Conservation (phyloP, 768 basidiomycete genomes). For the Rhizopogon salebrosus region DNA sequence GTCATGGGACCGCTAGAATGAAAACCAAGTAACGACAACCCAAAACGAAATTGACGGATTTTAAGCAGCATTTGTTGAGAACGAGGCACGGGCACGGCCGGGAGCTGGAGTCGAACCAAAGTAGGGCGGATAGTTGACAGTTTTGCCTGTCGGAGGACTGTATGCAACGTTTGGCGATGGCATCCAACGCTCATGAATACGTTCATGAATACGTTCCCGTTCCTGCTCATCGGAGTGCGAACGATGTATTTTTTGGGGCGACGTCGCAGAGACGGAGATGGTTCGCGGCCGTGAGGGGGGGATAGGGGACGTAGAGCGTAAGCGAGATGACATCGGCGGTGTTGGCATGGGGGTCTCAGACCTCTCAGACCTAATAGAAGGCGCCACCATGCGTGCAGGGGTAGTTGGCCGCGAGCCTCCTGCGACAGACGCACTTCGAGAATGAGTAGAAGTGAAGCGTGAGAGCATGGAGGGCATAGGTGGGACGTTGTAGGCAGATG, state of each 20-base stretch:
- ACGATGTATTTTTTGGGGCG: conserved; percentile 54
- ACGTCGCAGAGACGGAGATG: conserved; percentile 40
- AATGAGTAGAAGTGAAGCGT: conserved; percentile 49
- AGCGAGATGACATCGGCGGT: conserved; percentile 23
- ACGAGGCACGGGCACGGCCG: conserved; percentile 24
- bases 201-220: conserved; percentile 31
- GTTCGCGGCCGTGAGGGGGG: conserved; percentile 42
- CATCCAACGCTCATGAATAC: conserved; percentile 63
- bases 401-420: conserved; percentile 29
- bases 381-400: conserved; percentile 24
- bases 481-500: conserved; percentile 28
- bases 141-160: conserved; percentile 31
- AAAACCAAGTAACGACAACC: conserved; percentile 16
- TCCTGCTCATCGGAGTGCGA: conserved; percentile 64
- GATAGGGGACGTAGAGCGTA: conserved; percentile 26
- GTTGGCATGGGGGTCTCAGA: conserved; percentile 11
- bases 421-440: conserved; percentile 51
- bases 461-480: conserved; percentile 43
- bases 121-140: conserved; percentile 20
- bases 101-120: conserved; percentile 10
- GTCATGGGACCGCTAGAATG: conserved; percentile 22
- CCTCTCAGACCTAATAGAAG: conserved; percentile 23
- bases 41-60: conserved; percentile 9
- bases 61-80: conserved; percentile 32
- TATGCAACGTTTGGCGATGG: conserved; percentile 38